These are phyloP conservation scores for Telfairia occidentalis DNA, from an alignment of 331 rosid species.

Conservation along the genomic window DNA sequence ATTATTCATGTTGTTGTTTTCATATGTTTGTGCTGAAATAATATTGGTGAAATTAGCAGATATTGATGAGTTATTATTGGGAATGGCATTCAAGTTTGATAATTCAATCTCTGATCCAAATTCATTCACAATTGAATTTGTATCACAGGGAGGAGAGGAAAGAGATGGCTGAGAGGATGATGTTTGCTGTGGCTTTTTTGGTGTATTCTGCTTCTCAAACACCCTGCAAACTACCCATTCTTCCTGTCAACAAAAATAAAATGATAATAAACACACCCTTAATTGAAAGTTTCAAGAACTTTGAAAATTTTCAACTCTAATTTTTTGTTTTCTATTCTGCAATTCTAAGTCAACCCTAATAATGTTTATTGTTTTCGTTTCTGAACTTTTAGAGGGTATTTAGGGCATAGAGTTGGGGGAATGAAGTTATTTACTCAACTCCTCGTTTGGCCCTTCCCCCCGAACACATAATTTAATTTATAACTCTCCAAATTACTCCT, in stretches of 20 bases:
- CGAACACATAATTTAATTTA: no score
- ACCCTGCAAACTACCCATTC: conserved; percentile 98
- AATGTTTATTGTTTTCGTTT: neutral
- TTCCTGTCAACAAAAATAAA: conserved; percentile 28
- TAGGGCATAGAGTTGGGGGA: no score
- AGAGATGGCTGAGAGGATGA: conserved; percentile 39
- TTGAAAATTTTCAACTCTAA: neutral
- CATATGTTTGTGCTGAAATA: conserved; percentile 23
- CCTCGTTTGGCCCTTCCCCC: no score
- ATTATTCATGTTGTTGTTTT: neutral
- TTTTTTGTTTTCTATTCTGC: neutral
- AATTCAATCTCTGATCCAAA: conserved; percentile 61
- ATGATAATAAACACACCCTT: neutral
- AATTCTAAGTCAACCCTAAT: neutral
- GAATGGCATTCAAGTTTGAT: conserved; percentile 27
- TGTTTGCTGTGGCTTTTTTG: conserved; percentile 44
- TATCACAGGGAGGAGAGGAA: conserved; percentile 65
- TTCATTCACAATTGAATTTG: conserved; percentile 55
- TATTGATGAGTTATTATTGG: conserved; percentile 10
- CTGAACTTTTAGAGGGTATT: no score
- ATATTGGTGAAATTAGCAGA: conserved; percentile 30
- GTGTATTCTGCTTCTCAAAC: conserved; percentile 54
- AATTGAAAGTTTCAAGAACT: neutral
- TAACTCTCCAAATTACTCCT: no score
- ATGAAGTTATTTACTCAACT: no score